Base-by-base conservation (phyloP, 2,329 filamentous ascomycete genomes). In the Fusarium solani-melongenae region DNA sequence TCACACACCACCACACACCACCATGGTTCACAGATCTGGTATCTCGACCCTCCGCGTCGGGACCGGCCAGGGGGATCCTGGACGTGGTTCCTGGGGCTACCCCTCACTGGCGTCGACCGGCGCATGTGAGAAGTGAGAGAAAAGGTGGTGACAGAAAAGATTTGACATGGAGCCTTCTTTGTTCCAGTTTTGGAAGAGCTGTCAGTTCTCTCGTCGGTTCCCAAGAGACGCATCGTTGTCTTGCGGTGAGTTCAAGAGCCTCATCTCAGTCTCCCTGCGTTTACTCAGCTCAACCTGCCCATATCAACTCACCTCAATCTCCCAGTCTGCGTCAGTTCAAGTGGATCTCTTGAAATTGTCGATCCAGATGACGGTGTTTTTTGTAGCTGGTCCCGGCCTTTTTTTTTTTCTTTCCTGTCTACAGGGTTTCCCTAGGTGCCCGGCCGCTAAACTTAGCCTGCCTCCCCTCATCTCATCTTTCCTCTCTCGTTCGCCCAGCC, bases 51-150 rank as follows among this genome's bases (percentile, higher is more conserved):
- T 77, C 63, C 70, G 72, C 39, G 66, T 65, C 69, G 65, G 65
- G 66, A 75, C 68, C 67, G 67, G 53, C 69, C 72, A 77, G 76
- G 76, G 76, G 69, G 44, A 75, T 72, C 76, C 76, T 67, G 67
- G 76, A 56, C 51, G 29, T 62, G 64, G 76, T 78, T 78, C 76
- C 76, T 77, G 75, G 76, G 75, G 67, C 76, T 76, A 76, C 73
- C 76, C 74, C 75, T 78, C 76, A 75, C 68, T 76, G 67, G 76
- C 69, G 69, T 61, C 61, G 55, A 49, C 53, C 22, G 66, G 70
- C 56, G 72, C 60, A 73, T 74, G 69, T 71, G 70, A 77, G 74
- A 73, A 74, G 69, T 75, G 69, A 73, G 72, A 49, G 60, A 74
- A 70, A 69, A 68, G 72, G 53, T 74, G 62, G 64, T 76, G 74